Conservation (phyloP, 768 basidiomycete species). For the Exsudoporus frostii region DNA sequence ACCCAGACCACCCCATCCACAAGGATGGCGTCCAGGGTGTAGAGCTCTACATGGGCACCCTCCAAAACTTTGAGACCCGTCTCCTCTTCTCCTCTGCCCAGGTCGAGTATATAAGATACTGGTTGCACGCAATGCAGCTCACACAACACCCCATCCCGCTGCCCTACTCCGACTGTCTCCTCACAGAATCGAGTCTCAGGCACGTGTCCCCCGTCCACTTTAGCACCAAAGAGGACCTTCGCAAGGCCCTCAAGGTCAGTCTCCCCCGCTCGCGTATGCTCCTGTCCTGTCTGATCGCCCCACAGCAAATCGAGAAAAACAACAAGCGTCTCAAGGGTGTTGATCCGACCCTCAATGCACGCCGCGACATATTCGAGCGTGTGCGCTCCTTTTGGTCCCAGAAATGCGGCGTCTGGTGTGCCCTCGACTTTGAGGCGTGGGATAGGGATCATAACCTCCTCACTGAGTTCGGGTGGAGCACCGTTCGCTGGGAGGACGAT, state of each 20-base stretch:
- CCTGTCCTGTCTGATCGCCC: neutral
- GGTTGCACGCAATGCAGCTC: slow-evolving; percentile 71
- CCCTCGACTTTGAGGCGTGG: slow-evolving; percentile 84
- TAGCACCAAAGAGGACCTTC: slow-evolving; percentile 50
- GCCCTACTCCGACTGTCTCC: slow-evolving; percentile 74
- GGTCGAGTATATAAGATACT: slow-evolving; percentile 82
- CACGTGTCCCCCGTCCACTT: slow-evolving; percentile 59
- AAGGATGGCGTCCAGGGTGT: slow-evolving; percentile 61
- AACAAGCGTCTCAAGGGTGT: slow-evolving; percentile 74
- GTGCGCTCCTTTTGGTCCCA: slow-evolving; percentile 60
- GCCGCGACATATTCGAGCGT: slow-evolving; percentile 66
- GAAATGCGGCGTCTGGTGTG: slow-evolving; percentile 68
- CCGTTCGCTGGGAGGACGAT: slow-evolving; percentile 54
- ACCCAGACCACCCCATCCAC: slow-evolving; percentile 70
- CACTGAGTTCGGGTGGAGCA: slow-evolving; percentile 83
- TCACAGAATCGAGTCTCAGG: slow-evolving; percentile 56
- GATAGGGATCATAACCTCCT: slow-evolving; percentile 69
- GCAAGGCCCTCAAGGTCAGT: slow-evolving; percentile 56
- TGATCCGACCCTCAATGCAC: slow-evolving; percentile 49
- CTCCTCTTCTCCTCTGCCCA: slow-evolving; percentile 80
- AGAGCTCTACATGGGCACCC: slow-evolving; percentile 73
- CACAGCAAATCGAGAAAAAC: slow-evolving; percentile 71
- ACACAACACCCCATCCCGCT: slow-evolving; percentile 64
- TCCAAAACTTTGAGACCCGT: slow-evolving; percentile 70
- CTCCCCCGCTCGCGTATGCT: neutral